Percentiles rank a stretch among this genome's conserved stretches.
Evolutionary conservation across 1,284 basidiomycete genomes (phyloP).

Genomic region (Cryptococcus sp.): DNA sequence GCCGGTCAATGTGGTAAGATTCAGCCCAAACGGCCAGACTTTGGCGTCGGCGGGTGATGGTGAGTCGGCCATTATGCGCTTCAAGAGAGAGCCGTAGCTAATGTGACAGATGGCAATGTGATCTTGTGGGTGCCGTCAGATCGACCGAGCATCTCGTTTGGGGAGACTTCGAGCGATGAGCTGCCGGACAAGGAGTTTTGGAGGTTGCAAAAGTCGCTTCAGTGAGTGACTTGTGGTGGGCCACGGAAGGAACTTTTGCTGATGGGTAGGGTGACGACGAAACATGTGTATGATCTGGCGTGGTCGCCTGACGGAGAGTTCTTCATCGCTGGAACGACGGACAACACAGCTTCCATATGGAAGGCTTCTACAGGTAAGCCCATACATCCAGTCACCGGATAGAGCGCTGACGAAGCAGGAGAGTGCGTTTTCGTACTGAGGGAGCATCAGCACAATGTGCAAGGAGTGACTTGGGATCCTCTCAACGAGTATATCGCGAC

Average conservation of each 20-base stretch:
- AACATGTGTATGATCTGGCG: conserved; percentile 95
- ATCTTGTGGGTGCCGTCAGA: conserved; percentile 88
- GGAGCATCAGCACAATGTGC: conserved; percentile 89
- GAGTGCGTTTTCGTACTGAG: conserved; percentile 42
- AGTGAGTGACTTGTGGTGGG: conserved; percentile 51
- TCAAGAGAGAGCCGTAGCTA: not conserved
- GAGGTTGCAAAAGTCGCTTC: conserved; percentile 83
- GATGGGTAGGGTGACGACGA: conserved; percentile 56
- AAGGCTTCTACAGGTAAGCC: conserved; percentile 42
- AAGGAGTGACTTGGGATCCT: conserved; percentile 95
- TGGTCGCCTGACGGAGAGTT: conserved; percentile 96
- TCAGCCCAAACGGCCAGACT: conserved; percentile 88
- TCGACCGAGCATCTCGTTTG: conserved; percentile 67
- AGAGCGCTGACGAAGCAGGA: conserved; percentile 26
- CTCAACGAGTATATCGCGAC: conserved; percentile 91
- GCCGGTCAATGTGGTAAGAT: conserved; percentile 93
- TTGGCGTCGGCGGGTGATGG: conserved; percentile 94
- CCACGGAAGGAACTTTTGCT: not conserved
- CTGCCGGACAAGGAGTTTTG: conserved; percentile 89
- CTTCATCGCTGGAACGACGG: conserved; percentile 89
- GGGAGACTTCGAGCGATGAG: conserved; percentile 71
- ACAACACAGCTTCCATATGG: conserved; percentile 69
- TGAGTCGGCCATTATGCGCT: too few species aligned
- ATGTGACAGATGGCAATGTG: conserved; percentile 78
- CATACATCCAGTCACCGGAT: not conserved